Percentiles rank a stretch among this genome's conserved stretches.
Evolutionary conservation across 208 protist genomes (phyloP).

Genomic region (Crithidia thermophila): DNA sequence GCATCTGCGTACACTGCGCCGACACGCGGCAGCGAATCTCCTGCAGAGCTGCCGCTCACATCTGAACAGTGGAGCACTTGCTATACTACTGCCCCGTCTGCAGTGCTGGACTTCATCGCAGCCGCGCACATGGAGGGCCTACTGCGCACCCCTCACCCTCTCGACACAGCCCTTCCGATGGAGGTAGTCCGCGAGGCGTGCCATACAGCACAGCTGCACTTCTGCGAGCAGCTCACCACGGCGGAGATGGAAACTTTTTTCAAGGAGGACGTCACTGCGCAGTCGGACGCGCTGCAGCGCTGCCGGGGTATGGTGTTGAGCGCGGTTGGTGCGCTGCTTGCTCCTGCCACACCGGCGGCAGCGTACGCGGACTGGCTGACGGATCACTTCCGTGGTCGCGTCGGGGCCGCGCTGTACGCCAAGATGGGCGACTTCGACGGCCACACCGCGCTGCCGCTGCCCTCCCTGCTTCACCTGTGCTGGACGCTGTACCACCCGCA

Average conservation of each 20-base stretch:
- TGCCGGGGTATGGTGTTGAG: conserved; percentile 38
- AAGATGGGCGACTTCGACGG: conserved; percentile 55
- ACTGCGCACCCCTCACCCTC: neutral
- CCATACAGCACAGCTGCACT: conserved; percentile 14
- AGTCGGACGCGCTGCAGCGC: neutral
- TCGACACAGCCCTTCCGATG: neutral
- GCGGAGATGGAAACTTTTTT: conserved; percentile 47
- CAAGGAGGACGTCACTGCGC: conserved; percentile 1
- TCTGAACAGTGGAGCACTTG: conserved; percentile 1
- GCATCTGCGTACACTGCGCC: too few species aligned
- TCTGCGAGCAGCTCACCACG: conserved; percentile 20
- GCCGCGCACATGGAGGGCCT: conserved; percentile 22
- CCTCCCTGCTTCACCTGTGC: conserved; percentile 34
- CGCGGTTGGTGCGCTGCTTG: conserved; percentile 55
- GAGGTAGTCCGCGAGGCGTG: conserved; percentile 8
- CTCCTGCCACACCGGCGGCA: conserved; percentile 26
- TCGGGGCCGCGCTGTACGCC: conserved; percentile 42
- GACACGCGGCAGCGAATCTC: too few species aligned
- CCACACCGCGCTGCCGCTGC: conserved; percentile 34
- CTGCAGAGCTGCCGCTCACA: neutral
- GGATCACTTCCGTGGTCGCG: conserved; percentile 57
- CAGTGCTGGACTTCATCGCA: conserved; percentile 20
- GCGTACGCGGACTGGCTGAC: conserved; percentile 51
- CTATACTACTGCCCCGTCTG: conserved; percentile 10
- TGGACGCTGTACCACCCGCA: conserved; percentile 54